Evolutionary conservation across 2,329 filamentous ascomycete species (phyloP), one percentile per base, ranked within the genome.

Genomic region (Phialophora tarda): DNA sequence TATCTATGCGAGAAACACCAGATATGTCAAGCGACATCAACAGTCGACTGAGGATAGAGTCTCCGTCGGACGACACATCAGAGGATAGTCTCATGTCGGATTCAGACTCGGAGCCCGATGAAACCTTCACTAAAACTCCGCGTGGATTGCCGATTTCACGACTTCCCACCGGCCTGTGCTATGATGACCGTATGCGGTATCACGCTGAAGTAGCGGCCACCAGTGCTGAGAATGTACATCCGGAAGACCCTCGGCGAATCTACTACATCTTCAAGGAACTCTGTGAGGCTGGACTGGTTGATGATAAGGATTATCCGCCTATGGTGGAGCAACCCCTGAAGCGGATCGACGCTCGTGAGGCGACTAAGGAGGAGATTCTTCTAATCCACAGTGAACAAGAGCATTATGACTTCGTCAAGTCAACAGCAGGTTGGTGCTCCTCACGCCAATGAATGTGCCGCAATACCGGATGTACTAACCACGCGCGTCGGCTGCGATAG

Each of bases 121-220:
- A 78, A 5, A 76, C 32, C 61, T 69, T 50, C 68, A 72, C 53
- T 4, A 56, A 59, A 7, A 69, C 70, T 7, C 75, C 79, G 79
- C 64, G 81, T 79, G 79, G 79, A 10, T 74, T 82, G n/a, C 78
- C 80, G 1, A 68, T 78, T 28, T 76, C 79, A 1, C 78, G 86
- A 28, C 81, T 91, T 1, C 86, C 89, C 0, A 93, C 91, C 0
- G 91, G 91, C 3, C 88, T 90, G 68, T 94, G 91, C 71, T 99
- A 98, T 76, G 95, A 99, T 80, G 89, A 92, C 64, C 88, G 94
- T 34, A 99, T 99, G 95, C 92, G 95, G 67, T 90, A 96, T 67
- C 95, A 99, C 77, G 91, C 93, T 62, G 96, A 97, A 75, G 88
- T 91, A 17, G 89, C 92, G 21, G 81, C 84, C 2, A 80, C 82